A percentile compares a stretch with the other conserved stretches of the same genome.
Evolutionary conservation across 2,329 filamentous ascomycete genomes (phyloP).

Genomic region (Ophiostoma angusticollis): DNA sequence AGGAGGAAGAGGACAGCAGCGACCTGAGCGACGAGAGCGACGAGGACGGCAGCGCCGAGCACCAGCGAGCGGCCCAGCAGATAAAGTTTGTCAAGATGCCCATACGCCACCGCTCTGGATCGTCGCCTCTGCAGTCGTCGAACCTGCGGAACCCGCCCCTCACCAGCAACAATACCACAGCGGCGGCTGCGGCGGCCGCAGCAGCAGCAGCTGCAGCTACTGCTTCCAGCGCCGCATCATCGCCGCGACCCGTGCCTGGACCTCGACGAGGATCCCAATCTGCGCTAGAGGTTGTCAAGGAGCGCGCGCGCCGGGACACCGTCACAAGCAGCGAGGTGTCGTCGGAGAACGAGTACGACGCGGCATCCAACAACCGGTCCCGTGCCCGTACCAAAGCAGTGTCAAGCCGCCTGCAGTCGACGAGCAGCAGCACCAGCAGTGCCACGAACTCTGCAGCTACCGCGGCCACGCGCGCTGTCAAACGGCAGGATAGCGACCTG

Average conservation of each 20-base stretch:
- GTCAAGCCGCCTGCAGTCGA: constrained; percentile 1
- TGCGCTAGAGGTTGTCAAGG: constrained; percentile 55
- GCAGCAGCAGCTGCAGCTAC: neutral
- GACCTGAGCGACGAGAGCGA: constrained; percentile 77
- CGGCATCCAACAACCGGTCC: constrained; percentile 16
- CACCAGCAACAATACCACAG: constrained; percentile 21
- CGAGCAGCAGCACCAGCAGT: constrained; percentile 5
- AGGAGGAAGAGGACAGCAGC: constrained; percentile 77
- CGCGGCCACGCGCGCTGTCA: constrained; percentile 27
- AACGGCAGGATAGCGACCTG: constrained; percentile 35
- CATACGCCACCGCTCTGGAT: constrained; percentile 70
- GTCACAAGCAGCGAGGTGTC: constrained; percentile 75
- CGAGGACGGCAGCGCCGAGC: constrained; percentile 24
- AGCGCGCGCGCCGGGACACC: constrained; percentile 58
- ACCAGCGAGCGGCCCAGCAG: constrained; percentile 65
- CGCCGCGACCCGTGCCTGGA: constrained; percentile 30
- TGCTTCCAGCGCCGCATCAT: constrained; percentile 21
- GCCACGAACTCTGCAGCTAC: neutral
- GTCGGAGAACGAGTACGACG: constrained; percentile 67
- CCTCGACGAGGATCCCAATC: constrained; percentile 56
- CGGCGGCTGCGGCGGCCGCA: constrained; percentile 15
- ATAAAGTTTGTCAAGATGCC: constrained; percentile 98
- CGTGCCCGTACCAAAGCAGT: neutral
- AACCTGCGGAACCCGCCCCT: constrained; percentile 42
- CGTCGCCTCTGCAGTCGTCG: constrained; percentile 66